phyloP scores from a whole-genome alignment of 1,284 basidiomycete genomes.

The Moniliophthora roreri region DNA sequence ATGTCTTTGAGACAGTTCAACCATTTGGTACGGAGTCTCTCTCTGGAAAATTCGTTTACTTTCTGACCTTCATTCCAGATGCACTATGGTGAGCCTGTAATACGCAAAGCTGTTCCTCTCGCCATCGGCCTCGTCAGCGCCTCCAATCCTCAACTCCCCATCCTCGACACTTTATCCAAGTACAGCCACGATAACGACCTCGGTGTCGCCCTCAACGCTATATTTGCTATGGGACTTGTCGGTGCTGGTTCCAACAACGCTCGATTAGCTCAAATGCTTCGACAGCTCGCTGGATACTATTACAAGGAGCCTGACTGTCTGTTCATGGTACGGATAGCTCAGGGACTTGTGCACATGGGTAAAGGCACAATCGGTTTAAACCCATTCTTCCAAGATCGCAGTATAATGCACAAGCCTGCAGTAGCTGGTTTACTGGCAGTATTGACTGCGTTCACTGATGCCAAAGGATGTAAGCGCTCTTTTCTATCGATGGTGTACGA shows the following conservation, averaged over 20 bases:
- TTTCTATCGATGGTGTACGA: conserved; percentile 5
- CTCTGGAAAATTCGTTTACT: neutral
- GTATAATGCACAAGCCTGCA: conserved; percentile 87
- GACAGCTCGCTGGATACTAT: conserved; percentile 96
- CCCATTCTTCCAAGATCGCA: conserved; percentile 94
- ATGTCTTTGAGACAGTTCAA: conserved; percentile 96
- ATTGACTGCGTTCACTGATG: conserved; percentile 90
- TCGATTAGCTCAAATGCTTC: conserved; percentile 94
- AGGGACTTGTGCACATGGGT: conserved; percentile 98
- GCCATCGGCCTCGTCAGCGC: conserved; percentile 94
- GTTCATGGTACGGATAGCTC: conserved; percentile 96
- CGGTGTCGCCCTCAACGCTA: conserved; percentile 93
- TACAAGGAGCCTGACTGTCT: conserved; percentile 96
- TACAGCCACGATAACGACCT: conserved; percentile 99
- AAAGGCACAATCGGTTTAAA: conserved; percentile 99
- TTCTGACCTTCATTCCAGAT: conserved; percentile 56
- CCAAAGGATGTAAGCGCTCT: conserved; percentile 79
- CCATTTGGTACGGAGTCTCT: conserved; percentile 66
- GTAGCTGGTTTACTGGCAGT: conserved; percentile 91
- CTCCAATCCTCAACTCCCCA: conserved; percentile 94
- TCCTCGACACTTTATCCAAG: conserved; percentile 98
- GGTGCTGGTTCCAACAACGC: conserved; percentile 99
- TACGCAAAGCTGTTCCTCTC: conserved; percentile 93
- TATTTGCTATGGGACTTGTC: conserved; percentile 98
- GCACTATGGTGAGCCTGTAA: conserved; percentile 96